A percentile compares a stretch with the other conserved stretches of the same genome.
Conservation (phyloP, 192 early-diverging fungal genomes). For the Spizellomyces punctatus region DNA sequence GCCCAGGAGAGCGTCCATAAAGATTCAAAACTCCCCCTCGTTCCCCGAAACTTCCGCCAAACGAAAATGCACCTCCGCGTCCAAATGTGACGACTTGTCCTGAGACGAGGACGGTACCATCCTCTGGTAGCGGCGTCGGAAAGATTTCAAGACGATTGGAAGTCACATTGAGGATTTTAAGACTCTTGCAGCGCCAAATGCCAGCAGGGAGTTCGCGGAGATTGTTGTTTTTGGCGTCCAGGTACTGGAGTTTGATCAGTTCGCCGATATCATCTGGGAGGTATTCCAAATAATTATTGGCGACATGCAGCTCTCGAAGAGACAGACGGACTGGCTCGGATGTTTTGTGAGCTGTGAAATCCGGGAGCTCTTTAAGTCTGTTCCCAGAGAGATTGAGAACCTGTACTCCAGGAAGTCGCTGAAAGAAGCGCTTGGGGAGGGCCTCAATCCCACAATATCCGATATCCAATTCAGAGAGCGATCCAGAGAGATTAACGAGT, state of each 20-base stretch:
- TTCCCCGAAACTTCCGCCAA: not conserved
- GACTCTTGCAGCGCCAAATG: constrained; percentile 56
- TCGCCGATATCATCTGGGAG: constrained; percentile 66
- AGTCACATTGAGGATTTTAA: constrained; percentile 73
- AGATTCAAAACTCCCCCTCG: not conserved
- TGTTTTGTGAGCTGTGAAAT: constrained; percentile 11
- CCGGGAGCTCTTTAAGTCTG: constrained; percentile 31
- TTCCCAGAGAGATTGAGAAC: constrained; percentile 41
- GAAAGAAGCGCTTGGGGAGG: constrained; percentile 38
- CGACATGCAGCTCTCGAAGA: constrained; percentile 29
- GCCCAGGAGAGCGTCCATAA: not conserved
- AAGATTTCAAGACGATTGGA: constrained; percentile 83
- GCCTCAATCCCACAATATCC: constrained; percentile 37
- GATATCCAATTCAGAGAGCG: constrained; percentile 34
- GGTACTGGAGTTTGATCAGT: constrained; percentile 60
- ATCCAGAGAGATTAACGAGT: constrained; percentile 27
- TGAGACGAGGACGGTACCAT: constrained; percentile 26
- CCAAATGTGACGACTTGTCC: constrained; percentile 1
- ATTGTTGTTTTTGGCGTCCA: constrained; percentile 80
- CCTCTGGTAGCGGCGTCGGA: constrained; percentile 62
- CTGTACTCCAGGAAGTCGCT: constrained; percentile 31
- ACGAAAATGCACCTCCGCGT: not conserved
- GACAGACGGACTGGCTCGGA: not conserved
- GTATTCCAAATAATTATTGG: constrained; percentile 33
- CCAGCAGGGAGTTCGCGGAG: constrained; percentile 60